Evolutionary conservation across 176 grass and related monocot genomes (phyloP).

Genomic region (Bonia amplexicaulis): DNA sequence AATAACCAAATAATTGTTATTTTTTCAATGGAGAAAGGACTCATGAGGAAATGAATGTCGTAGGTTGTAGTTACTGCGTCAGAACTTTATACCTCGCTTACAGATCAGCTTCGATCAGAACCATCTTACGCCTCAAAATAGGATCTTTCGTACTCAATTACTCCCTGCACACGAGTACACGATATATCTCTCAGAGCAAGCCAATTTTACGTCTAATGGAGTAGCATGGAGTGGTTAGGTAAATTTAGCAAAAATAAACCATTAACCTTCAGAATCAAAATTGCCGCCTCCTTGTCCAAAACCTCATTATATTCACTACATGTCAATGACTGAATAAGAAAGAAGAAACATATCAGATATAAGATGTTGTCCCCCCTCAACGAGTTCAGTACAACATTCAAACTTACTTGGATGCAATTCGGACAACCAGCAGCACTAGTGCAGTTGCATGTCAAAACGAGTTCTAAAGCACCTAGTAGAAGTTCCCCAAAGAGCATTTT

Average conservation of each 20-base stretch:
- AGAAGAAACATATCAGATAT: background rate
- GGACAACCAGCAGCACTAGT: slow-evolving; percentile 55
- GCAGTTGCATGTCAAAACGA: slow-evolving; percentile 66
- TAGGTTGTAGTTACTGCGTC: background rate
- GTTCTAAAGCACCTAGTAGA: slow-evolving; percentile 58
- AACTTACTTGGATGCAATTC: slow-evolving; percentile 65
- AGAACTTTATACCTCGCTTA: background rate
- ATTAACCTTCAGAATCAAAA: slow-evolving; percentile 65
- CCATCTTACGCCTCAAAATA: slow-evolving; percentile 39
- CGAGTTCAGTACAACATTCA: background rate
- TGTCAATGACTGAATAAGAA: slow-evolving; percentile 46
- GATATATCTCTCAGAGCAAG: background rate
- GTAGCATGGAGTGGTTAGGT: background rate
- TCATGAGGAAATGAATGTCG: background rate
- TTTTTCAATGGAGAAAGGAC: background rate
- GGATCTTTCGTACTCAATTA: slow-evolving; percentile 53
- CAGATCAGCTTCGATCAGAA: slow-evolving; percentile 6
- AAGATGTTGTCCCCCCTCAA: background rate
- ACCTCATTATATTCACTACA: slow-evolving; percentile 87
- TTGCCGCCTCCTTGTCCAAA: slow-evolving; percentile 69
- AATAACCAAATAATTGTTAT: background rate
- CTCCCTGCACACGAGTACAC: slow-evolving; percentile 30
- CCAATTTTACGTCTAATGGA: background rate
- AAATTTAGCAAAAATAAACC: background rate
- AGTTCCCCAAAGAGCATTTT: slow-evolving; percentile 64